Evolutionary conservation across 768 basidiomycete species (phyloP).

Genomic region (Amanita rubescens): DNA sequence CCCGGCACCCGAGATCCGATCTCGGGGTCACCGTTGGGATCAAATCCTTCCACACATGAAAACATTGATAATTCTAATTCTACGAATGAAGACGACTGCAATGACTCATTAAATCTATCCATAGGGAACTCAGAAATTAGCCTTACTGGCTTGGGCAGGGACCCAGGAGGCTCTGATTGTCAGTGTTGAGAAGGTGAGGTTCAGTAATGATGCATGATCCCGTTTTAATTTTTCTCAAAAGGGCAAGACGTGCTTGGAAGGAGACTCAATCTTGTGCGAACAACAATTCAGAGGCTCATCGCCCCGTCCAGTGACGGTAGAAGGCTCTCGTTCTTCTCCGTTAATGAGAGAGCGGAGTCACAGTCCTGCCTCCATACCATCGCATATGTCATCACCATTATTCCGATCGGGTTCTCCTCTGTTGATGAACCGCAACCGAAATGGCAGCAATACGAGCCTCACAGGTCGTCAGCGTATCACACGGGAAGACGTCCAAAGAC

Average conservation of each 20-base stretch:
- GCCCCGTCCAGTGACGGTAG: background rate
- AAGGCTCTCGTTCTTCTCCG: conserved; percentile 4
- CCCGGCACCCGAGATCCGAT: background rate
- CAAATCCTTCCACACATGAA: conserved; percentile 20
- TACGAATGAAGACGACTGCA: conserved; percentile 9
- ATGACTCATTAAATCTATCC: conserved; percentile 16
- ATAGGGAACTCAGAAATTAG: conserved; percentile 21
- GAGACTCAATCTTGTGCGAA: background rate
- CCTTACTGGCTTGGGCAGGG: conserved; percentile 8
- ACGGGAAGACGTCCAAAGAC: conserved; percentile 45
- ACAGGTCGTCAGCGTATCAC: conserved; percentile 38
- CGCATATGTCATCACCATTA: conserved; percentile 1
- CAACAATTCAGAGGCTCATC: background rate
- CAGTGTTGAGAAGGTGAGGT: conserved; percentile 1
- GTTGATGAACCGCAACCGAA: conserved; percentile 1
- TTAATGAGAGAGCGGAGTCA: conserved; percentile 3
- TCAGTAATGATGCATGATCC: background rate
- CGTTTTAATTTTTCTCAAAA: background rate
- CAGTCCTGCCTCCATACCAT: background rate
- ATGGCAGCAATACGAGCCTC: conserved; percentile 10
- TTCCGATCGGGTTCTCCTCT: conserved; percentile 3
- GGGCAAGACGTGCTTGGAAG: background rate
- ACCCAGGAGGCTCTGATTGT: conserved; percentile 9
- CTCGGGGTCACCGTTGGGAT: background rate
- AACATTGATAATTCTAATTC: conserved; percentile 11